phyloP scores from a whole-genome alignment of 352 stramenopile genomes.

The Saprolegnia parasitica region DNA sequence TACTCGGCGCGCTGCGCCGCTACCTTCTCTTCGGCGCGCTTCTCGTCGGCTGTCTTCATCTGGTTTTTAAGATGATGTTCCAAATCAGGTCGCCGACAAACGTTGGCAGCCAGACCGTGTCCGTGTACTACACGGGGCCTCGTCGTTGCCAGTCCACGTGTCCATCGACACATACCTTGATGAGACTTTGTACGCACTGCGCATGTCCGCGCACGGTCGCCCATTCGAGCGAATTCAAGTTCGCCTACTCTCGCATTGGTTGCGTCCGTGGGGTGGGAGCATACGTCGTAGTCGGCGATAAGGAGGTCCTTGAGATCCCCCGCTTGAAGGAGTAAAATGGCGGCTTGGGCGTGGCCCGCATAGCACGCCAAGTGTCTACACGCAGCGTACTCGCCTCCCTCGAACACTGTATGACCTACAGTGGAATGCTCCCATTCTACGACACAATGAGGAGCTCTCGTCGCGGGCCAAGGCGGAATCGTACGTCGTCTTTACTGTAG shows the following conservation, averaged over 20 bases:
- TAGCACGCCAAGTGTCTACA: conserved; percentile 61
- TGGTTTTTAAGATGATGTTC: conserved; percentile 21
- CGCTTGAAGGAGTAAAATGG: conserved; percentile 43
- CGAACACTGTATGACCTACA: conserved; percentile 34
- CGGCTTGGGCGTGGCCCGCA: conserved; percentile 55
- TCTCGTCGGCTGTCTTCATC: conserved; percentile 22
- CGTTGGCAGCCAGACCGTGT: conserved; percentile 19
- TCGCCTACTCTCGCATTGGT: conserved; percentile 1
- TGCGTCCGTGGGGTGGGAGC: background rate
- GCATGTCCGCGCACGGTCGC: conserved; percentile 5
- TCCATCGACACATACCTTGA: too few relatives aligned
- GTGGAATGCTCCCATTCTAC: conserved; percentile 59
- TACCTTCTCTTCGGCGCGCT: conserved; percentile 5
- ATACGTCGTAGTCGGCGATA: conserved; percentile 60
- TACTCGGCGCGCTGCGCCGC: conserved; percentile 14
- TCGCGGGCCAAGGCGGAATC: background rate
- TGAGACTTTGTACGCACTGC: background rate
- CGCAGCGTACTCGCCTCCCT: background rate
- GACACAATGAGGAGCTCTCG: background rate
- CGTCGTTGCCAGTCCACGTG: background rate
- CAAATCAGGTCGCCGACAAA: conserved; percentile 27
- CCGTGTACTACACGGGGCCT: background rate
- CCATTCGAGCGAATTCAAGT: conserved; percentile 26
- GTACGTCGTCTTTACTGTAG: conserved; percentile 48
- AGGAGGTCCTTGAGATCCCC: conserved; percentile 58